Evolutionary conservation across 345 rosid genomes (phyloP).

Genomic region (Melaleuca alternifolia): DNA sequence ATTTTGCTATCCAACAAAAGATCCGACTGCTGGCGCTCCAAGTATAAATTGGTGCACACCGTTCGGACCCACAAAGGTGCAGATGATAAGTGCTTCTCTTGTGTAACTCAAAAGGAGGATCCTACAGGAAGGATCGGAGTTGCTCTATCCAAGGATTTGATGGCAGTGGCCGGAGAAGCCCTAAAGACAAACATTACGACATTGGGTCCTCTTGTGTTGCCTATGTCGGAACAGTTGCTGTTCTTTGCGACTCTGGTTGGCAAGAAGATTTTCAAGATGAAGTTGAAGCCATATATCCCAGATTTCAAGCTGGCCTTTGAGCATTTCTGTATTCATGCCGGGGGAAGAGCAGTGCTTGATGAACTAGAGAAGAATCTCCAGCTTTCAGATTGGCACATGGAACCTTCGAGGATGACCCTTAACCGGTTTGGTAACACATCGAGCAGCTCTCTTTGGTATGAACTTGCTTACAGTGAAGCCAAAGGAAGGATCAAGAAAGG

Average conservation of each 20-base stretch:
- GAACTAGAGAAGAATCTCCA: constrained; percentile 45
- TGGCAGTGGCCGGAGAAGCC: constrained; percentile 62
- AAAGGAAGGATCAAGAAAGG: constrained; percentile 40
- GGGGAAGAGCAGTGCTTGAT: constrained; percentile 41
- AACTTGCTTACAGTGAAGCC: constrained; percentile 41
- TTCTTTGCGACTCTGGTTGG: constrained; percentile 35
- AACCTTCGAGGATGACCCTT: constrained; percentile 51
- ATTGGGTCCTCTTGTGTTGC: constrained; percentile 51
- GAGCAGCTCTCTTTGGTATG: constrained; percentile 56
- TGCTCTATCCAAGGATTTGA: constrained; percentile 35
- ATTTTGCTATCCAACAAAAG: constrained; percentile 34
- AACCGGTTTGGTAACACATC: constrained; percentile 44
- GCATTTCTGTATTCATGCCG: constrained; percentile 49
- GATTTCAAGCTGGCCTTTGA: constrained; percentile 55
- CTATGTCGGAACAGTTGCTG: constrained; percentile 37
- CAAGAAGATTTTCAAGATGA: constrained; percentile 33
- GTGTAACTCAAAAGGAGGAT: constrained; percentile 44
- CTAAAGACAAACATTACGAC: constrained; percentile 44
- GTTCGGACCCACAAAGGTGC: constrained; percentile 47
- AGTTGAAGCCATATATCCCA: constrained; percentile 40
- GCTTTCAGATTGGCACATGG: constrained; percentile 51
- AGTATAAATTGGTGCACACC: constrained; percentile 37
- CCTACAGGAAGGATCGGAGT: constrained; percentile 28
- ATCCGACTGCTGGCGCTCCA: constrained; percentile 23
- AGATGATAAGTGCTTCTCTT: constrained; percentile 35